These are phyloP conservation scores for Mediolabrus comicus DNA, from an alignment of 108 stramenopile genomes.

Conservation along the genomic window DNA sequence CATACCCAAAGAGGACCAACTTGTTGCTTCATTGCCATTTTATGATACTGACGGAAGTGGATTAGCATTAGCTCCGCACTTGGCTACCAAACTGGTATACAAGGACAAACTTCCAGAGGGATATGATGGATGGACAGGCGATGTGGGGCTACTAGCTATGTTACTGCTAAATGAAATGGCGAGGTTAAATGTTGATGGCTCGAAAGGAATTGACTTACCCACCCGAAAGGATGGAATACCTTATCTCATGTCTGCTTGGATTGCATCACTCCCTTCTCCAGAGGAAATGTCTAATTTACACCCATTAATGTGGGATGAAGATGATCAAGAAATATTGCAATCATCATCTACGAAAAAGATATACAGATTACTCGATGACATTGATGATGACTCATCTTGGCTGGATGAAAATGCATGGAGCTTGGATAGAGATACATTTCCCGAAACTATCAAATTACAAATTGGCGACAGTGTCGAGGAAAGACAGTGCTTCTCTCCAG, in stretches of 20 bases:
- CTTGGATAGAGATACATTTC: slow-evolving; percentile 55
- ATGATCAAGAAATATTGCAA: slow-evolving; percentile 80
- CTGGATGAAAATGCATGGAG: slow-evolving; percentile 60
- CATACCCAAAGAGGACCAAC: slow-evolving; percentile 47
- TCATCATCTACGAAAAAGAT: slow-evolving; percentile 75
- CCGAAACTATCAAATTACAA: slow-evolving; percentile 44
- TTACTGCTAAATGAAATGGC: slow-evolving; percentile 76
- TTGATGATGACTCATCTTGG: slow-evolving; percentile 85
- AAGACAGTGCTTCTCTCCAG: slow-evolving; percentile 61
- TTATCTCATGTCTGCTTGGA: slow-evolving; percentile 62
- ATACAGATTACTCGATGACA: slow-evolving; percentile 77
- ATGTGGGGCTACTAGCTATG: slow-evolving; percentile 75
- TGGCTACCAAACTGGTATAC: slow-evolving; percentile 57
- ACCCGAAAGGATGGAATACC: slow-evolving; percentile 39
- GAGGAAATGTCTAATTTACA: slow-evolving; percentile 56
- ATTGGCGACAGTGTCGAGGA: slow-evolving; percentile 29
- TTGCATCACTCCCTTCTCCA: slow-evolving; percentile 57
- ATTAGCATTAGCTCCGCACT: slow-evolving; percentile 48
- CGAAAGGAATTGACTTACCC: slow-evolving; percentile 39
- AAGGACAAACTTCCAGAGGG: slow-evolving; percentile 54
- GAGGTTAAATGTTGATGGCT: slow-evolving; percentile 7
- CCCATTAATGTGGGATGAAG: slow-evolving; percentile 77
- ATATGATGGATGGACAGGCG: slow-evolving; percentile 88
- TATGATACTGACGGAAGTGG: slow-evolving; percentile 49
- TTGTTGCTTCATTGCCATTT: slow-evolving; percentile 57